Evolutionary conservation across 164 flowering plant genomes (phyloP).

Genomic region (Aristolochia californica): DNA sequence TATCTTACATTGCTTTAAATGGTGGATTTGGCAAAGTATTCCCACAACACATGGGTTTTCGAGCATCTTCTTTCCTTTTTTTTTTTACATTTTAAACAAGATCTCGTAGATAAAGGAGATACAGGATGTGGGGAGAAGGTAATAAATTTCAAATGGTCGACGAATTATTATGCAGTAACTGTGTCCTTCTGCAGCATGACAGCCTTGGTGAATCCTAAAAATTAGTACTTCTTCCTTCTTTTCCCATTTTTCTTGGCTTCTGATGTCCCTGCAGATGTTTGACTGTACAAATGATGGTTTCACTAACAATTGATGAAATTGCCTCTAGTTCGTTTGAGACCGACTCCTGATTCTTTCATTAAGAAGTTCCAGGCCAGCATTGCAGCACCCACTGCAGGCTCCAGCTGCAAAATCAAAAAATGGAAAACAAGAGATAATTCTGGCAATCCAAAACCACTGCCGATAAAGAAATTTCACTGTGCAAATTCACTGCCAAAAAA

Average conservation of each 20-base stretch:
- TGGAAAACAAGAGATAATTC: neutral
- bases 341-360: slow-evolving; percentile 32
- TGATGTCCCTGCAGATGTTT: neutral
- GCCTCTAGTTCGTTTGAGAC: slow-evolving; percentile 9
- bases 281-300: slow-evolving; percentile 15
- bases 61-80: neutral
- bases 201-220: too few relatives aligned
- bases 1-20: too few relatives aligned
- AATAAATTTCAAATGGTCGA: neutral
- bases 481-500: too few relatives aligned
- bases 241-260: neutral
- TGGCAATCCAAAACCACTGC: too few relatives aligned
- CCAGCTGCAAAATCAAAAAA: slow-evolving; percentile 42
- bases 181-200: neutral
- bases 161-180: neutral
- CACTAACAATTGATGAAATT: neutral
- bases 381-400: slow-evolving; percentile 96
- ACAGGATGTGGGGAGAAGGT: too few relatives aligned
- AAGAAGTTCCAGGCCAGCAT: slow-evolving; percentile 66
- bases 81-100: slow-evolving; percentile 1
- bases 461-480: too few relatives aligned
- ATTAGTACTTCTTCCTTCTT: neutral
- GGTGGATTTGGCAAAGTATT: neutral
- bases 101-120: neutral
- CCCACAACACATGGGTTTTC: neutral